Base-by-base conservation (phyloP, 345 rosid genomes). In the Barbarea vulgaris region DNA sequence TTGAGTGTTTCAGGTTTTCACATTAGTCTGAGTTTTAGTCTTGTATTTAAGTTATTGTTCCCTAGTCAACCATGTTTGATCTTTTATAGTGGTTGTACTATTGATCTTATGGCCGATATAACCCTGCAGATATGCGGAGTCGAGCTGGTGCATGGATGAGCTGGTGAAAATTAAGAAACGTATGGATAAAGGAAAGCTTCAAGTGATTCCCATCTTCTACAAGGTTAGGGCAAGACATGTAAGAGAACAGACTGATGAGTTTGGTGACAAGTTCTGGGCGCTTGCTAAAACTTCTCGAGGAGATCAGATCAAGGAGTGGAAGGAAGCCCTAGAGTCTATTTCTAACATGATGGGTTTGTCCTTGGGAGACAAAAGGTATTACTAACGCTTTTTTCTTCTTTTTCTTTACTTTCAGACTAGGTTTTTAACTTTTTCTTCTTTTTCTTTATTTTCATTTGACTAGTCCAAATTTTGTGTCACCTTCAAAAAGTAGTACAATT, bases 211-310 rank as follows among this genome's bases (percentile, higher is more conserved):
- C 3, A 44, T 64, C 21, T 64, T 44, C 24, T 63, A 63, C 67
- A 63, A 63, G 1, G 53, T 63, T 63, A 63, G 22, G 52, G 53
- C 53, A 63, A 63, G 36, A n/a, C 24, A 63, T n/a, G 68, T 63
- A 33, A 63, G 53, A 1, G 6, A 3, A 5, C 53, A 25, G 5
- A 63, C 36, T 4, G 53, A 22, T n/a, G 56, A 31, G 17, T 65
- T 65, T 30, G 57, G 57, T 47, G 70, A 65, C 28, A 65, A 30
- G 6, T 65, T 65, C 7, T 65, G 70, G 70, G 56, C 6, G 9
- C 57, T 65, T 18, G 70, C 56, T 0, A 48, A 48, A 7, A 6
- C 19, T 11, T 65, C 58, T 48, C 25, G 70, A 28, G 44, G 58
- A 46, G 44, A 48, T 9, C 37, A 44, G n/a, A 64, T 64, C 37